Percentiles rank a stretch among this genome's conserved stretches.
These are phyloP conservation scores for Thraustochytrium sp. DNA, from an alignment of 352 stramenopile genomes.

Conservation along the genomic window DNA sequence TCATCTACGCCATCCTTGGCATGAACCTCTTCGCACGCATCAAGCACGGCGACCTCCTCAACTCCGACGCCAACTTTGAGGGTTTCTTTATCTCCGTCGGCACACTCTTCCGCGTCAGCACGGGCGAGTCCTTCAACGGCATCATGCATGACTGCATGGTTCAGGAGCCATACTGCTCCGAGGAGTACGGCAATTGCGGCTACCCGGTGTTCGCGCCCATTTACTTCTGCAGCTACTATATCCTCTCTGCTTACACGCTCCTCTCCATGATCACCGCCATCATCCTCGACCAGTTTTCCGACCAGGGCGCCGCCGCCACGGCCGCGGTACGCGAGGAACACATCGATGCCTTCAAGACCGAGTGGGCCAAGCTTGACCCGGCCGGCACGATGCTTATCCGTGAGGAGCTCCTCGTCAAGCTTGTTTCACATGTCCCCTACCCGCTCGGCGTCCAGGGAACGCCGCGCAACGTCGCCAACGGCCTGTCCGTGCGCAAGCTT, in stretches of 20 bases:
- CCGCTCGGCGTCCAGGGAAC: constrained; percentile 18
- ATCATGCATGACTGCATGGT: constrained; percentile 65
- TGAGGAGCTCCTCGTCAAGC: neutral
- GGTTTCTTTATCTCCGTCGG: constrained; percentile 57
- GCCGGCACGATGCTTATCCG: constrained; percentile 38
- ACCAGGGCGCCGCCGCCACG: constrained; percentile 31
- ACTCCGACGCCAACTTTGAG: constrained; percentile 65
- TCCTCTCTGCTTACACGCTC: constrained; percentile 64
- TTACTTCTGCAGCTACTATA: constrained; percentile 65
- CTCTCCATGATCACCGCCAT: constrained; percentile 71
- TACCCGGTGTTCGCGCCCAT: constrained; percentile 53
- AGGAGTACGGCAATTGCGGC: constrained; percentile 25
- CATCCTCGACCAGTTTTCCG: constrained; percentile 68
- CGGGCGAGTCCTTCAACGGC: constrained; percentile 67
- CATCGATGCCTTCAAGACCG: constrained; percentile 39
- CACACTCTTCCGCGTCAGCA: constrained; percentile 64
- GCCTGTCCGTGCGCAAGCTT: constrained; percentile 11
- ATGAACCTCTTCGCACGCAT: constrained; percentile 66
- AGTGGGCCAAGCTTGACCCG: constrained; percentile 25
- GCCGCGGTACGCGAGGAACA: constrained; percentile 39
- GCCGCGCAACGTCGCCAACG: neutral
- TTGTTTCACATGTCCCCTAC: constrained; percentile 35
- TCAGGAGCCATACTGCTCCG: constrained; percentile 39
- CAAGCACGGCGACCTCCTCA: constrained; percentile 57
- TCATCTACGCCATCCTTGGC: constrained; percentile 68